Base-by-base conservation (phyloP, 331 rosid genomes). In the Acacia pycnantha region DNA sequence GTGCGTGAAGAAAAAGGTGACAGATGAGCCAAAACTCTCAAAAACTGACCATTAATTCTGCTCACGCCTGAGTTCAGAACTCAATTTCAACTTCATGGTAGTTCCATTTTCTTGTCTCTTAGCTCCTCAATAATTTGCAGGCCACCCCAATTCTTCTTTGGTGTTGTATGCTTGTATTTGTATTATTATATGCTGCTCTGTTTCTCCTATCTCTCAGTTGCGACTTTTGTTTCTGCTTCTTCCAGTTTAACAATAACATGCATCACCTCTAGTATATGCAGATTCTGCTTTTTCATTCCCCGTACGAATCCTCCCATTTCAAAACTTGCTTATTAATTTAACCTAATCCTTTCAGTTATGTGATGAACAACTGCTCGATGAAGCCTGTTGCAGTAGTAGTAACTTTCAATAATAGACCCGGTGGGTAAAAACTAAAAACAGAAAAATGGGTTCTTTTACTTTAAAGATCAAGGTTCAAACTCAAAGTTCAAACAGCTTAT, bases 1-100 rank as follows among this genome's bases (percentile, higher is more conserved):
- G 84, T 66, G 77, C 51, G 26, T 78, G 84, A 79, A 59, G 66
- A 76, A 73, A 54, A 88, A 85, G 77, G 92, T 79, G 78, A 37
- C 81, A 46, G 77, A 81, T 69, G 90, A 82, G 37, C 73, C 84
- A 16, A 77, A 70, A 61, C 15, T 65, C 64, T 75, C 84, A 22
- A 56, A 78, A 56, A 51, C 79, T 51, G n/a, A 79, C 4, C 46
- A 72, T 37, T 48, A 48, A 48, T 48, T 82, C 75, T 56, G 75
- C 56, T 11, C 73, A 22, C 26, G 18, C 54, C 44, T 61, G 43
- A 77, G 31, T 80, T 78, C 79, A 33, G 72, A 79, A 53, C 61
- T 22, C 12, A 11, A 37, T 27, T 82, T 16, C 69, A 46, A 75
- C 26, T 51, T 75, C 68, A 29, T 64, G 12, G 81, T 67, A 18